Base-by-base conservation (phyloP, 306 rosid species). In the Arachis stenosperma region DNA sequence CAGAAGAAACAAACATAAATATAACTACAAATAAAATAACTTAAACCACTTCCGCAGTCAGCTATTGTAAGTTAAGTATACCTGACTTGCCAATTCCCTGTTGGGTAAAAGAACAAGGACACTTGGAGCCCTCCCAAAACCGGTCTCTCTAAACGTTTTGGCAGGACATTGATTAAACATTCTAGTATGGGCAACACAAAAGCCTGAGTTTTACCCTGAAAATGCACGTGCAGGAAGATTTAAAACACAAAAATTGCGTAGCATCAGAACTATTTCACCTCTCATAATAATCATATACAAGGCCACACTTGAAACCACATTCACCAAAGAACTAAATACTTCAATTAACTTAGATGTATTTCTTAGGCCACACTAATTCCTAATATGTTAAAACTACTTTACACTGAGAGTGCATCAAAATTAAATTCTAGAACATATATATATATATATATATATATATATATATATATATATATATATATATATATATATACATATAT, bases 21-120 rank as follows among this genome's bases (percentile, higher is more conserved):
- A n/a, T 44, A 9, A 10, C 33, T 11, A 15, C 12, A 30, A 40
- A 61, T 59, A 7, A 30, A 70, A 2, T 0, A 17, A 17, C 17
- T 17, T 17, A 29, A 40, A 40, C 43, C 1, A 65, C 59, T n/a
- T 53, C 17, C 4, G 10, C 56, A 70, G 39, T 13, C 2, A 8
- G 70, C 29, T 17, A 22, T 2, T 0, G 36, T 43, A 7, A 27
- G 42, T 29, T 5, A 37, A 12, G 0, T n/a, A 22, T 82, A 90
- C 98, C 98, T 93, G 97, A 29, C 65, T 72, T 27, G 98, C 98
- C 83, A 93, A 79, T 78, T 93, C 98, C 74, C 97, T 81, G 0
- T 97, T 93, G 13, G 98, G 98, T 59, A 93, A 78, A 69, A 93
- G 98, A 65, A 93, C 98, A 58, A 93, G 61, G 53, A 90, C 98